Conservation (phyloP, 257 asterid species). For the Nicotiana sylvestris region DNA sequence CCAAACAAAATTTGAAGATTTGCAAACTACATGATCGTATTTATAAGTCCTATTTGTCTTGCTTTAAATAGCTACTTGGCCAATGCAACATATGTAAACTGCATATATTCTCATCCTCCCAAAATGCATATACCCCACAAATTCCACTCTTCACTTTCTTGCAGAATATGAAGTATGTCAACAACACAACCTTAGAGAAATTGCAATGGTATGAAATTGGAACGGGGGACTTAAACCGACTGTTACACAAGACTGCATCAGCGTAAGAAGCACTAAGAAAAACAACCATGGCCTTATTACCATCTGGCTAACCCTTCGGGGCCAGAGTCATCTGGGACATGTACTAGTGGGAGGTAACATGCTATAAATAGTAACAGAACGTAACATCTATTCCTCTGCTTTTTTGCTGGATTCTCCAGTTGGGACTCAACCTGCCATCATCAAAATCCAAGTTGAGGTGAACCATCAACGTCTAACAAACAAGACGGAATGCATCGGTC, state of each 20-base stretch:
- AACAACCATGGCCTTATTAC: neutral
- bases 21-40: neutral
- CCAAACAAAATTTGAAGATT: no score
- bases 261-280: neutral
- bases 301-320: neutral
- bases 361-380: neutral
- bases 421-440: constrained; percentile 50
- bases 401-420: constrained; percentile 46
- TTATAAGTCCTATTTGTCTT: neutral
- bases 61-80: neutral
- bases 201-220: neutral
- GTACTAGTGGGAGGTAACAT: no score
- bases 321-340: no score
- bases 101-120: neutral
- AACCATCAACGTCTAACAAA: neutral
- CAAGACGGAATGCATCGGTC: neutral
- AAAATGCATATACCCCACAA: neutral
- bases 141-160: neutral
- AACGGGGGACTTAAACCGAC: neutral
- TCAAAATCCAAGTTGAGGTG: constrained; percentile 2
- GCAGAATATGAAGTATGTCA: neutral
- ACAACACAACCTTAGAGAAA: neutral
- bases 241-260: neutral
- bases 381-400: constrained; percentile 43
- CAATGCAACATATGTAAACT: neutral